Percentiles rank a stretch among this genome's conserved stretches.
Evolutionary conservation across 2,329 filamentous ascomycete genomes (phyloP).

Genomic region (Alternaria brassicicola): DNA sequence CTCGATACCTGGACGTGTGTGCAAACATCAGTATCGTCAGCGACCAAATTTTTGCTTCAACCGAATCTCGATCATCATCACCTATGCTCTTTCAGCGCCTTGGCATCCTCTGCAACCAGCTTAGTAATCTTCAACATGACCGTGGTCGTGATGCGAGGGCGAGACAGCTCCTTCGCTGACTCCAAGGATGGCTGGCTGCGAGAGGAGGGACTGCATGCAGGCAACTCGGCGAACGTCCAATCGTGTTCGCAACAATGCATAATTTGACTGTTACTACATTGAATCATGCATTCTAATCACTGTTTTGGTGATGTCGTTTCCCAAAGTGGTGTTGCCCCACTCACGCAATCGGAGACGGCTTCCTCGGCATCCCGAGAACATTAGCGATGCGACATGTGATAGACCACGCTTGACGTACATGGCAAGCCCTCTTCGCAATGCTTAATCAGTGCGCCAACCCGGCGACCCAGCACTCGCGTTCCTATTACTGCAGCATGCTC

Average conservation of each 20-base stretch:
- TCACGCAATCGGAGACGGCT: background rate
- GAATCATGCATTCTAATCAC: background rate
- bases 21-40: too few species aligned
- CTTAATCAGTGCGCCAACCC: conserved; percentile 5
- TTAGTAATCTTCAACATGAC: too few species aligned
- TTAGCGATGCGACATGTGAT: conserved; percentile 5
- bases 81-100: background rate
- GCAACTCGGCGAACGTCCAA: background rate
- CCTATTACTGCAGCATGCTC: background rate
- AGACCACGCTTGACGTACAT: conserved; percentile 5
- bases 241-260: background rate
- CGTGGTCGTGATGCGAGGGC: too few species aligned
- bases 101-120: too few species aligned
- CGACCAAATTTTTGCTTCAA: too few species aligned
- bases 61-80: background rate
- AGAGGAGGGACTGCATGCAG: too few species aligned
- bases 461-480: background rate
- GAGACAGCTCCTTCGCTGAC: too few species aligned
- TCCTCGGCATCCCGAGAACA: background rate
- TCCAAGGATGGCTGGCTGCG: too few species aligned
- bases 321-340: background rate
- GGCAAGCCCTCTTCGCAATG: conserved; percentile 5
- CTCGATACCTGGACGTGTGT: too few species aligned
- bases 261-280: background rate
- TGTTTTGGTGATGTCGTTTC: background rate